Conservation (phyloP, 768 basidiomycete species). For the Kockovaella imperatae region DNA sequence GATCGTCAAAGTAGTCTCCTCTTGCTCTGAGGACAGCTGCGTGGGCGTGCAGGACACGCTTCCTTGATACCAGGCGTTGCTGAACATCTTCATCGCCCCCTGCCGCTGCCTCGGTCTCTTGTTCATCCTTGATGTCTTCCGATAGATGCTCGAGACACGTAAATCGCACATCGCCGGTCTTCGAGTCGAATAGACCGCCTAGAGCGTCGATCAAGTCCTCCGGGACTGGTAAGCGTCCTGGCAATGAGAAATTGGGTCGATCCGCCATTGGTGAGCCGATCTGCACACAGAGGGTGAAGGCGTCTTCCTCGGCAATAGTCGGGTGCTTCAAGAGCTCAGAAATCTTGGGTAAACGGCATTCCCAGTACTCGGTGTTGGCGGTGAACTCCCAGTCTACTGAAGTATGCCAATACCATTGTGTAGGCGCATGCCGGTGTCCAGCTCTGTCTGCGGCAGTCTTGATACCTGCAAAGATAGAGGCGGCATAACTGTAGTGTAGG, state of each 20-base stretch:
- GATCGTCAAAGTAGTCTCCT: slow-evolving; percentile 72
- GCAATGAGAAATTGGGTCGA: slow-evolving; percentile 59
- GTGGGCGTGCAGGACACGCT: slow-evolving; percentile 68
- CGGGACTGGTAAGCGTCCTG: slow-evolving; percentile 60
- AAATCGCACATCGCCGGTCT: slow-evolving; percentile 70
- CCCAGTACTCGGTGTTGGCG: slow-evolving; percentile 66
- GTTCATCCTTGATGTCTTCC: slow-evolving; percentile 47
- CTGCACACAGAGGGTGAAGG: slow-evolving; percentile 65
- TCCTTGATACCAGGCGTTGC: slow-evolving; percentile 58
- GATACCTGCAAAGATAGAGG: slow-evolving; percentile 66
- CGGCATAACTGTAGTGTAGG: slow-evolving; percentile 51
- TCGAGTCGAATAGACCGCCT: slow-evolving; percentile 61
- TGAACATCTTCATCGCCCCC: slow-evolving; percentile 19
- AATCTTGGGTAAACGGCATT: slow-evolving; percentile 59
- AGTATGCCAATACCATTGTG: slow-evolving; percentile 66
- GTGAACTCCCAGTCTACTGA: slow-evolving; percentile 70
- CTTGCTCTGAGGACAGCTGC: slow-evolving; percentile 64
- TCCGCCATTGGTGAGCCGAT: slow-evolving; percentile 55
- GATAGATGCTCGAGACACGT: slow-evolving; percentile 57
- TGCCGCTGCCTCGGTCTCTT: not conserved
- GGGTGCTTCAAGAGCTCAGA: slow-evolving; percentile 57
- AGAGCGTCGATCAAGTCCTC: slow-evolving; percentile 61
- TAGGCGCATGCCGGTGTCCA: slow-evolving; percentile 58
- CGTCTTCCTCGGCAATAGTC: slow-evolving; percentile 57
- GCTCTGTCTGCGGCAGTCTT: slow-evolving; percentile 57